These are phyloP conservation scores for Fistulifera pelliculosa DNA, from an alignment of 108 stramenopile species.

Conservation along the genomic window DNA sequence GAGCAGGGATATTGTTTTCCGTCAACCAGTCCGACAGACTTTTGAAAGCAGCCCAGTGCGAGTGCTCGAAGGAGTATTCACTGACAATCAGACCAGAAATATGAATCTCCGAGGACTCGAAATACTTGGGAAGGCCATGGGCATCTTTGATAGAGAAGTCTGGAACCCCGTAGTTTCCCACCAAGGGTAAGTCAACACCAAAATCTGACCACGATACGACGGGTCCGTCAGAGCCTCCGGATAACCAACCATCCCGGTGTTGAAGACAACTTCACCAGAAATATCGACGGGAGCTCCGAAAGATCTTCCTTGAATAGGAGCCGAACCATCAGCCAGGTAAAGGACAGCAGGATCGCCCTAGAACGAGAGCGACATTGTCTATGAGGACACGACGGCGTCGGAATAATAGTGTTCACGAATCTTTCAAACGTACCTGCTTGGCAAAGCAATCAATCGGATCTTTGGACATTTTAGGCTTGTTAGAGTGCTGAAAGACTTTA, in stretches of 20 bases:
- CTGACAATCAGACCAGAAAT: conserved; percentile 91
- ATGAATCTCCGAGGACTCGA: conserved; percentile 90
- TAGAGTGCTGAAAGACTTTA: too few species aligned
- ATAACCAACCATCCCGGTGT: conserved; percentile 99
- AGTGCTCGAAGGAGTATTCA: conserved; percentile 86
- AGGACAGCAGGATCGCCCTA: conserved; percentile 72
- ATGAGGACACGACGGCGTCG: too few species aligned
- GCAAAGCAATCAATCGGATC: too few species aligned
- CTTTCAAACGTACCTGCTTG: too few species aligned
- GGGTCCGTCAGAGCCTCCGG: conserved; percentile 98
- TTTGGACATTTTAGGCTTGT: too few species aligned
- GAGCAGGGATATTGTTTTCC: conserved; percentile 85
- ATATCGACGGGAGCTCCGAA: conserved; percentile 80
- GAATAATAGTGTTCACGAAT: too few species aligned
- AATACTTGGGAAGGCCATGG: conserved; percentile 79
- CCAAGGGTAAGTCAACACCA: conserved; percentile 96
- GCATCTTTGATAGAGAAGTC: conserved; percentile 58
- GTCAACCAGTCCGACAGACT: conserved; percentile 89
- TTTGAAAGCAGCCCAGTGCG: conserved; percentile 92
- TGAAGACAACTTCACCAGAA: conserved; percentile 97
- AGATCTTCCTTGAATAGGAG: conserved; percentile 58
- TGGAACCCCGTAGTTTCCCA: conserved; percentile 98
- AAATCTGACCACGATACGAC: conserved; percentile 96
- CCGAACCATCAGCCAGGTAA: conserved; percentile 64
- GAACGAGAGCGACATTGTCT: neutral